Base-by-base conservation (phyloP, 2,329 filamentous ascomycete genomes). In the Cytospora paraplurivora region DNA sequence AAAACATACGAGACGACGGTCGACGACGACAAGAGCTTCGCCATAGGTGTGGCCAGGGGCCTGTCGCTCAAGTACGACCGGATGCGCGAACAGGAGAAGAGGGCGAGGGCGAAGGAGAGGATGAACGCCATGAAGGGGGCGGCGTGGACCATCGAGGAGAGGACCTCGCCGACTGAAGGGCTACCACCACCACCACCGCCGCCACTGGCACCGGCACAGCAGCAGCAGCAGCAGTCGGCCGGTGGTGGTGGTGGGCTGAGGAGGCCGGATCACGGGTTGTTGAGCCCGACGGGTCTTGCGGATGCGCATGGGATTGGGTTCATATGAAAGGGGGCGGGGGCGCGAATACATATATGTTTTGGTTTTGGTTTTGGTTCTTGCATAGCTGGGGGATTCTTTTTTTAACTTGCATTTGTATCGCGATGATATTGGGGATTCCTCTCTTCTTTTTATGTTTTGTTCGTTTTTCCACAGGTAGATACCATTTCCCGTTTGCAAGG, bases 1-100 rank as follows among this genome's bases (percentile, higher is more conserved):
- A 13, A 19, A 32, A 32, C 17, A 21, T 10, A 10, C 27, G 49
- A 47, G 32, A 35, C 52, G 11, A 38, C 33, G 6, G 37, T 33
- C 12, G 55, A 56, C 4, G 35, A 12, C 50, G 41, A 58, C 13
- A 58, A 61, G 37, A 50, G 34, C 57, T 37, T n/a, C n/a, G 71
- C 67, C 0, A 75, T 76, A n/a, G 75, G 75, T 1, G 60, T 76
- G 66, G 74, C 74, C 4, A 64, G 74, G 38, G 74, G 74, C 1
- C 66, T 71, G 59, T 75, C 72, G 8, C 71, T 76, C 38, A 64
- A 68, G 27, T 62, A 67, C n/a, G 64, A 62, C 27, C 44, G 63
- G 41, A 38, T 44, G 47, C 50, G 47, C 32, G 59, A 63, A 19
- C 59, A 52, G 32, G 54, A 66, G 56, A 62, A 52, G 55, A 38